Evolutionary conservation across 129 eudicot species (phyloP).

Genomic region (Cynara cardunculus): DNA sequence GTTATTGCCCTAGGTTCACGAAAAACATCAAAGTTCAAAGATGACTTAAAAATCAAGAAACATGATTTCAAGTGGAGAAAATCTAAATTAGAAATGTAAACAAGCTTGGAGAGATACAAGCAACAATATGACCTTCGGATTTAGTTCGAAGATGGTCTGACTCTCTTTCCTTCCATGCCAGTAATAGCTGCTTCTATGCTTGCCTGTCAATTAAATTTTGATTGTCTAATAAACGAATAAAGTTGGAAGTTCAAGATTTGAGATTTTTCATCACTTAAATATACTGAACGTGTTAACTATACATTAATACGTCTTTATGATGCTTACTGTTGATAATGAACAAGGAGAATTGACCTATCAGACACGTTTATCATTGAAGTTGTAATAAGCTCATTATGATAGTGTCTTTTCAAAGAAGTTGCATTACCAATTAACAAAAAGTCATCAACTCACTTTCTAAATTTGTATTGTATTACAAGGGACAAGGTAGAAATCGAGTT

Average conservation of each 20-base stretch:
- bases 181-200: slow-evolving; percentile 55
- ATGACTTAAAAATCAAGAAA: neutral
- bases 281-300: neutral
- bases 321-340: neutral
- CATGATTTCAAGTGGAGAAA: neutral
- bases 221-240: slow-evolving; percentile 2
- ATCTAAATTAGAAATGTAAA: neutral
- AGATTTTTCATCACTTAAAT: neutral
- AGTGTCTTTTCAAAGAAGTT: neutral
- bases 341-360: neutral
- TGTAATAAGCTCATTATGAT: neutral
- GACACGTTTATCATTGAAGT: neutral
- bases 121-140: slow-evolving; percentile 67
- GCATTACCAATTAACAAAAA: neutral
- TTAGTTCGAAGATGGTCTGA: slow-evolving; percentile 69
- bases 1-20: neutral
- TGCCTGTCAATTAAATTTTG: slow-evolving; percentile 43
- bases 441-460: neutral
- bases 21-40: neutral
- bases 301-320: neutral
- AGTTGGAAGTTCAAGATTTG: neutral
- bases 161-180: slow-evolving; percentile 98
- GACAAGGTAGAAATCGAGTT: neutral
- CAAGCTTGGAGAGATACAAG: neutral
- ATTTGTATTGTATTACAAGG: neutral